Conservation (phyloP, 345 rosid species). For the Erysimum cheiranthoides region DNA sequence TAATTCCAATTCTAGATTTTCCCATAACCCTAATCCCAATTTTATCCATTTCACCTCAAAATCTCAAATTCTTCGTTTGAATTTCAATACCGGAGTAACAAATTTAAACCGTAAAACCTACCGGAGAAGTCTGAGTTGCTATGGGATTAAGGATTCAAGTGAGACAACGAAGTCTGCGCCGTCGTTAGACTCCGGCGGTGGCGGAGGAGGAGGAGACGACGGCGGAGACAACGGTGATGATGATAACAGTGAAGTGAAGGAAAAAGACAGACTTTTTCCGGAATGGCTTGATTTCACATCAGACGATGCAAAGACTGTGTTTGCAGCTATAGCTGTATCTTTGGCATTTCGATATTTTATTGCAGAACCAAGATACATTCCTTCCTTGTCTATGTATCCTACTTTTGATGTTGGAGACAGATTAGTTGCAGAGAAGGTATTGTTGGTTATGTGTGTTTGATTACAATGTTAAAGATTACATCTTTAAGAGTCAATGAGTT, state of each 20-base stretch:
- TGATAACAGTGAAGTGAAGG: constrained; percentile 57
- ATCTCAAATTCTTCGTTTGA: constrained; percentile 24
- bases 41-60: not conserved
- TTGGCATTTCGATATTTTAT: constrained; percentile 82
- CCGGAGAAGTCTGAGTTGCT: constrained; percentile 41
- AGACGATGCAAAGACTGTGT: constrained; percentile 84
- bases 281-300: constrained; percentile 76
- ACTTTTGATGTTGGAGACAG: constrained; percentile 97
- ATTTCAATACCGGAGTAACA: constrained; percentile 1
- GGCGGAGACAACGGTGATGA: constrained; percentile 60
- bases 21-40: constrained; percentile 32
- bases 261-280: constrained; percentile 60
- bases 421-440: constrained; percentile 92
- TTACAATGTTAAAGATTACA: constrained; percentile 18
- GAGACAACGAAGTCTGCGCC: constrained; percentile 55
- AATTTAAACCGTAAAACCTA: constrained; percentile 14
- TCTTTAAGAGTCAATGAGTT: constrained; percentile 16
- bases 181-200: constrained; percentile 44
- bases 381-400: constrained; percentile 99
- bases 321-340: constrained; percentile 73
- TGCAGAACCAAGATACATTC: constrained; percentile 96
- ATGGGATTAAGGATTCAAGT: constrained; percentile 59
- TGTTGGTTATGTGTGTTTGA: not conserved
- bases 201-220: constrained; percentile 49
- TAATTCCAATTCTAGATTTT: constrained; percentile 31